Percentiles rank a stretch among this genome's conserved stretches.
Evolutionary conservation across 2,329 filamentous ascomycete genomes (phyloP).

Genomic region (Westerdykella ornata): DNA sequence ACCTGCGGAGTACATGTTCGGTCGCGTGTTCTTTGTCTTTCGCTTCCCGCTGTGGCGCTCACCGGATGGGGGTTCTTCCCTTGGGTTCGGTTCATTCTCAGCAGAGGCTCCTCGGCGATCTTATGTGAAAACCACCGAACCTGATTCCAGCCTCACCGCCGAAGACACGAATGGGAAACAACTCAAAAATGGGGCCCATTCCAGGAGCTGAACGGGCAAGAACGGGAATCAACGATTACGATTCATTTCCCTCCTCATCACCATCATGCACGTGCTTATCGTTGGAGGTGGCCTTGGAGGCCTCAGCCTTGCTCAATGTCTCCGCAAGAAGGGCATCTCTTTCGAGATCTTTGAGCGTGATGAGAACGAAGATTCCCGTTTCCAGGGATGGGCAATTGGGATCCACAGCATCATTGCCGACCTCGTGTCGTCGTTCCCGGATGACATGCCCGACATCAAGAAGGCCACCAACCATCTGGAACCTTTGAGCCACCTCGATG

Average conservation of each 20-base stretch:
- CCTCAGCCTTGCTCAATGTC: constrained; percentile 17
- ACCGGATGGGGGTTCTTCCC: too few species aligned
- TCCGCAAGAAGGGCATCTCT: constrained; percentile 14
- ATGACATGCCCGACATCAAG: constrained; percentile 5
- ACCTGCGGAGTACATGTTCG: too few species aligned
- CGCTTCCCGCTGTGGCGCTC: too few species aligned
- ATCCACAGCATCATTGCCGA: constrained; percentile 7
- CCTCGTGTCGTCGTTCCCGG: constrained; percentile 1
- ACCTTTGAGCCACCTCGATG: constrained; percentile 3
- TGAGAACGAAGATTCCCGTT: constrained; percentile 6
- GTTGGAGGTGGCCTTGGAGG: constrained; percentile 20
- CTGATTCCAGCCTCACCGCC: too few species aligned
- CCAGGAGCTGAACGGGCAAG: too few species aligned
- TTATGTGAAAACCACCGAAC: too few species aligned
- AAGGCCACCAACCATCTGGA: constrained; percentile 3
- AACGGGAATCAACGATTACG: too few species aligned
- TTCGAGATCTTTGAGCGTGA: constrained; percentile 21
- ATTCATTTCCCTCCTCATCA: neutral
- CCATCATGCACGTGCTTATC: constrained; percentile 15
- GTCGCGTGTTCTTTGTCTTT: too few species aligned
- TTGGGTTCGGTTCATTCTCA: too few species aligned
- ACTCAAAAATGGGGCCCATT: too few species aligned
- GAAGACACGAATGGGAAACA: too few species aligned
- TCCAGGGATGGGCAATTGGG: constrained; percentile 17
- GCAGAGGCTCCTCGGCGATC: too few species aligned